Evolutionary conservation across 2,329 filamentous ascomycete genomes (phyloP).

Genomic region (Cladosporium sp.): DNA sequence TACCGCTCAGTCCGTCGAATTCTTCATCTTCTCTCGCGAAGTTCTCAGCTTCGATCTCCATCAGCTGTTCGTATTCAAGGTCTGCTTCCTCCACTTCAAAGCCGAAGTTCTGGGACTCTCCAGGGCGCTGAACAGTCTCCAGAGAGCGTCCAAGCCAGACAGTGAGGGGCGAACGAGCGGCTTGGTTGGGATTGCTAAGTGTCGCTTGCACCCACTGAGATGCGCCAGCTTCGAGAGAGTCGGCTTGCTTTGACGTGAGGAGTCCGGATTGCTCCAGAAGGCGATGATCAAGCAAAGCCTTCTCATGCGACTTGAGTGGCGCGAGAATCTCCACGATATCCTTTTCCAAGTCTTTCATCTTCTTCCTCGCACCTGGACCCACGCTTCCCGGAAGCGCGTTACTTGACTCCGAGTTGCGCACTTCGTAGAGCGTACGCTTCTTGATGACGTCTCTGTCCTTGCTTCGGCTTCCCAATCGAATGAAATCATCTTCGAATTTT

Average conservation of each 20-base stretch:
- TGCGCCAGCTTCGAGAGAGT: conserved; percentile 59
- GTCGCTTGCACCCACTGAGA: conserved; percentile 39
- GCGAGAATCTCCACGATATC: conserved; percentile 46
- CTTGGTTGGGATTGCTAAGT: conserved; percentile 27
- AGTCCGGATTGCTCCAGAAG: conserved; percentile 54
- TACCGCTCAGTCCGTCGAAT: conserved; percentile 43
- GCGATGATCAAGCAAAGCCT: conserved; percentile 54
- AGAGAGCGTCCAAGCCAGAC: conserved; percentile 61
- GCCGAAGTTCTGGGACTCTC: conserved; percentile 52
- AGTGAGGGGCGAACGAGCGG: conserved; percentile 43
- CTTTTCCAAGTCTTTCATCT: conserved; percentile 48
- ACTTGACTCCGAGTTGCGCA: conserved; percentile 48
- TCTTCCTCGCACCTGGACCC: conserved; percentile 42
- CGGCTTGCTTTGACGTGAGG: conserved; percentile 64
- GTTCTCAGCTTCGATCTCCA: conserved; percentile 63
- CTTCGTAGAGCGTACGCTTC: conserved; percentile 65
- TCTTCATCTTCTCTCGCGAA: conserved; percentile 45
- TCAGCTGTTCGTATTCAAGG: conserved; percentile 61
- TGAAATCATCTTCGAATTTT: conserved; percentile 62
- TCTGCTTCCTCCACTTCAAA: conserved; percentile 63
- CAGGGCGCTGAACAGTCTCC: conserved; percentile 47
- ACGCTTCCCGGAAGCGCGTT: conserved; percentile 45
- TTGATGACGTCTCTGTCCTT: conserved; percentile 64
- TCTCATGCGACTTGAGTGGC: conserved; percentile 44
- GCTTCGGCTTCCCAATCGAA: conserved; percentile 70